Conservation (phyloP, 1,284 basidiomycete species). For the Cryptococcus deneoformans region DNA sequence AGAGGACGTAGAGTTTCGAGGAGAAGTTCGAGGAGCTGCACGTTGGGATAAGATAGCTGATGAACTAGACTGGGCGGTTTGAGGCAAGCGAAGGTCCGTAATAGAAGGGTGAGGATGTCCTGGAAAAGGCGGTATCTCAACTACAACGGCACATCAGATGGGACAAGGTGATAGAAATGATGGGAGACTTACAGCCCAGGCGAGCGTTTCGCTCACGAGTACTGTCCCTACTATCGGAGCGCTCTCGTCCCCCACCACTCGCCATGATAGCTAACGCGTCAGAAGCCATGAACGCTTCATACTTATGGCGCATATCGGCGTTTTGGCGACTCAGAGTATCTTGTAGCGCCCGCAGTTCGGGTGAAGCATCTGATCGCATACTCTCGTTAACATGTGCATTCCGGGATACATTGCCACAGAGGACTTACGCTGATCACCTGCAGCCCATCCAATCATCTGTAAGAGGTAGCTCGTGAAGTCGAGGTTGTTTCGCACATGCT, state of each 20-base stretch:
- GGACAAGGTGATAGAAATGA: not conserved
- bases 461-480: constrained; percentile 33
- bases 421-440: constrained; percentile 20
- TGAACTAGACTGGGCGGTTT: not conserved
- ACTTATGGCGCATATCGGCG: constrained; percentile 22
- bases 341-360: constrained; percentile 22
- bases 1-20: no score
- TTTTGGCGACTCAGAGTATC: constrained; percentile 24
- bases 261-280: constrained; percentile 22
- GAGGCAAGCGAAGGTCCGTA: not conserved
- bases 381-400: not conserved
- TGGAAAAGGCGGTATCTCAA: not conserved
- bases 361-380: not conserved
- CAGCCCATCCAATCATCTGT: constrained; percentile 33
- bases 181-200: not conserved
- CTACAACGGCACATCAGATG: not conserved
- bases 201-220: not conserved
- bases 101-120: not conserved
- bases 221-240: not conserved
- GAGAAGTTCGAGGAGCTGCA: not conserved
- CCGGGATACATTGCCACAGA: not conserved
- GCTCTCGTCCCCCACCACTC: constrained; percentile 1
- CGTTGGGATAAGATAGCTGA: not conserved
- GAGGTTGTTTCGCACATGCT: constrained; percentile 25
- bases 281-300: constrained; percentile 30